These are phyloP conservation scores for Allium sativum DNA, from an alignment of 106 monocot species.

Conservation along the genomic window DNA sequence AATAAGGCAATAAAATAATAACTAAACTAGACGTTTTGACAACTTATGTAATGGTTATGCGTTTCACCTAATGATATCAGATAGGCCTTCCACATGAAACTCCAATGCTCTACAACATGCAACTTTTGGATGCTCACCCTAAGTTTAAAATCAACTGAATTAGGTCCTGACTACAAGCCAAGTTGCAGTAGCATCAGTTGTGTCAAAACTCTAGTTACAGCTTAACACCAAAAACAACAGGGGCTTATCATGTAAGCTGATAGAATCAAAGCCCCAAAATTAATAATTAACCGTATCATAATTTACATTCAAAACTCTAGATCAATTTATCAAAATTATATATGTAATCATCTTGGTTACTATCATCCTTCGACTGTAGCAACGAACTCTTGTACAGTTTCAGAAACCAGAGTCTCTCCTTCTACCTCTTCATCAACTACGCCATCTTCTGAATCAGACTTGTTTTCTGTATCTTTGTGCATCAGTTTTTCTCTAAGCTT, in stretches of 20 bases:
- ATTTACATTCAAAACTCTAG: neutral
- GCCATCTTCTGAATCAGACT: slow-evolving; percentile 8
- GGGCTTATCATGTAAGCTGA: slow-evolving; percentile 1
- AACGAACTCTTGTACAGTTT: slow-evolving; percentile 32
- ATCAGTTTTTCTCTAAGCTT: slow-evolving; percentile 51
- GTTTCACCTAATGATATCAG: too few species aligned
- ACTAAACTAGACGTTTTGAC: too few species aligned
- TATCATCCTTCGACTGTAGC: slow-evolving; percentile 25
- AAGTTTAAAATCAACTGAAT: neutral
- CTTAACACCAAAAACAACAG: neutral
- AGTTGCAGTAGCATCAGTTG: neutral
- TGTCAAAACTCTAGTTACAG: neutral
- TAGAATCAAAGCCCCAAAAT: slow-evolving; percentile 5
- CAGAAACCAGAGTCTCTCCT: slow-evolving; percentile 19
- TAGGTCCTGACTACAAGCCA: neutral
- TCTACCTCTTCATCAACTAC: slow-evolving; percentile 4
- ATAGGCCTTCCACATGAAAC: too few species aligned
- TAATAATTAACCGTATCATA: neutral
- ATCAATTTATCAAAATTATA: too few species aligned
- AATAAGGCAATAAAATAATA: too few species aligned
- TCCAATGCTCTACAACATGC: too few species aligned
- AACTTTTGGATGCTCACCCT: too few species aligned
- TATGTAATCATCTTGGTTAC: neutral
- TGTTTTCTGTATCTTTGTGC: slow-evolving; percentile 9
- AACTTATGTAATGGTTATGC: too few species aligned